Base-by-base conservation (phyloP, 2,329 filamentous ascomycete genomes). In the Claviceps pazoutovae region DNA sequence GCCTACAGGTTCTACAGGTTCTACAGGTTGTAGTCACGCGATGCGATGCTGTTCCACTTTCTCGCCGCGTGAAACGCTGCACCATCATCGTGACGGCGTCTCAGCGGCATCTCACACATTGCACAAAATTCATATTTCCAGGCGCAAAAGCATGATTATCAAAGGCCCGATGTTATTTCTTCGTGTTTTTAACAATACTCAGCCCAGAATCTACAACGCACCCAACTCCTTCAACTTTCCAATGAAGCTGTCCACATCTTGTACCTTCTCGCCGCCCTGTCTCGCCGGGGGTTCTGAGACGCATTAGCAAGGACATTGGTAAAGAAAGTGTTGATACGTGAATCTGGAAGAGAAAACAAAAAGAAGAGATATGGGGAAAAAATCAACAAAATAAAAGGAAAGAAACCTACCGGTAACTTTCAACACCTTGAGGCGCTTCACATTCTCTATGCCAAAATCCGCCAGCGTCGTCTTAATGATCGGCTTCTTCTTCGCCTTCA, bases 401-500 rank as follows among this genome's bases (percentile, higher is more conserved):
- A 30, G 43, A 19, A 30, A 75, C 81, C 63, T 71, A 88, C 84
- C 85, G 48, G 79, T 81, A 57, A 98, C 90, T 78, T 93, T 93
- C 60, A 97, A 63, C 51, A 88, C 86, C 81, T 93, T 95, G 66
- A 98, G 70, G 61, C 90, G 78, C 70, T 78, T 82, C 67, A 78
- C 76, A 50, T 79, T 79, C 61, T 89, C 83, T 44, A 95, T 71
- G 2, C 86, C 88, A 67, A 86, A 86, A 65, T 98, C 93, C 53
- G 74, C 78, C 66, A 96, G 68, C 58, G 79, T 88, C 78, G 88
- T 85, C 84, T 96, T 97, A 63, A 93, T 88, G 61, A 98, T 65
- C 64, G 87, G 87, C 85, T 98, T 98, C 86, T 97, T 98, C 86
- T 98, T 98, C 50, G 93, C 93, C 84, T 97, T 98, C 93, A 98